Evolutionary conservation across 2,329 filamentous ascomycete species (phyloP).

Genomic region (Malbranchea cinnamomea): DNA sequence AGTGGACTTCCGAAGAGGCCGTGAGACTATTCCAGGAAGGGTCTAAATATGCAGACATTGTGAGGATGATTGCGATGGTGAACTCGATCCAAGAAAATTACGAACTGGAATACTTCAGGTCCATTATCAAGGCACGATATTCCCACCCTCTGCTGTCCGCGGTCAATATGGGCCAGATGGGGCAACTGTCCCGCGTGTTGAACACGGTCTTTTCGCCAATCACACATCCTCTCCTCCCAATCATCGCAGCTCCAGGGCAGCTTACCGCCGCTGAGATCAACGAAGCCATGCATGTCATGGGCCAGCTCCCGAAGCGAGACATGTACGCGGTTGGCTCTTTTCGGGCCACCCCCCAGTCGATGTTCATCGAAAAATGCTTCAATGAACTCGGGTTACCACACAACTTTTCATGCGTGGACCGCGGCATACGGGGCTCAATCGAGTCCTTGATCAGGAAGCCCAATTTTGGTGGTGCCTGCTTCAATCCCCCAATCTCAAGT

Average conservation of each 20-base stretch:
- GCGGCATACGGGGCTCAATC: conserved; percentile 50
- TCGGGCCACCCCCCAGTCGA: conserved; percentile 58
- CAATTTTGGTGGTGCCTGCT: conserved; percentile 67
- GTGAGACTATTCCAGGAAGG: conserved; percentile 58
- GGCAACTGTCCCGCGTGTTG: conserved; percentile 67
- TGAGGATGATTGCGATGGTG: conserved; percentile 82
- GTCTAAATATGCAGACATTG: conserved; percentile 62
- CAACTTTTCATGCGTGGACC: conserved; percentile 60
- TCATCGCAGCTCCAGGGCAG: conserved; percentile 74
- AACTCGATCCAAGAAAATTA: conserved; percentile 75
- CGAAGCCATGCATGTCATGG: conserved; percentile 59
- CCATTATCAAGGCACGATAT: conserved; percentile 54
- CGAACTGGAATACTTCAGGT: conserved; percentile 78
- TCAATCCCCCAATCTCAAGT: conserved; percentile 54
- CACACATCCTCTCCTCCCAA: conserved; percentile 68
- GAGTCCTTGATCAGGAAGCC: conserved; percentile 58
- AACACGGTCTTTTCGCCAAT: conserved; percentile 82
- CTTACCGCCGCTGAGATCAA: conserved; percentile 79
- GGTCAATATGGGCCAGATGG: conserved; percentile 76
- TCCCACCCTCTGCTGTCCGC: conserved; percentile 63
- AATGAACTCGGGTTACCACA: conserved; percentile 77
- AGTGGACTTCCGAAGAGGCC: conserved; percentile 62
- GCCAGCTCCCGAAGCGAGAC: conserved; percentile 62
- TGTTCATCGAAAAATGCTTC: conserved; percentile 75
- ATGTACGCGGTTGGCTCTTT: conserved; percentile 68